A percentile compares a stretch with the other conserved stretches of the same genome.
phyloP scores from a whole-genome alignment of 345 rosid genomes.

The Litchi chinensis region DNA sequence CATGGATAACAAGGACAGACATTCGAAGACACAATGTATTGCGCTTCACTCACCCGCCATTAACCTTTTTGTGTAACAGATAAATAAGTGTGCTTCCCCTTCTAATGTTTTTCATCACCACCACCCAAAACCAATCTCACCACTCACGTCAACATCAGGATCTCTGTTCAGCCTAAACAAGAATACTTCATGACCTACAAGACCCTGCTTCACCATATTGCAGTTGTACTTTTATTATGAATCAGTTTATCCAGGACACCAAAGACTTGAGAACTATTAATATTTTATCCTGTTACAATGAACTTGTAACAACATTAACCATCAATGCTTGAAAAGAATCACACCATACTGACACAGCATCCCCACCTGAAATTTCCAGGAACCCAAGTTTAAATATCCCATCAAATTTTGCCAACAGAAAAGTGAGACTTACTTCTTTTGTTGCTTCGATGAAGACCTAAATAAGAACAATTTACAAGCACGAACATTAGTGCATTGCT shows the following conservation, averaged over 20 bases:
- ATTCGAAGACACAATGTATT: too few species aligned
- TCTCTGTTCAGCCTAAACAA: conserved; percentile 78
- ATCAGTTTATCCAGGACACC: conserved; percentile 6
- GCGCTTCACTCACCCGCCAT: conserved; percentile 62
- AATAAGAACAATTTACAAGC: too few species aligned
- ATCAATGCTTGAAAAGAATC: conserved; percentile 3
- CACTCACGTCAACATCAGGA: conserved; percentile 49
- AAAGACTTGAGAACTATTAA: not conserved
- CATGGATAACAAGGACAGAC: too few species aligned
- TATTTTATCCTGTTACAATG: not conserved
- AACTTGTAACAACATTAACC: not conserved
- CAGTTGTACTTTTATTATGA: conserved; percentile 42
- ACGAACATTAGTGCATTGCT: too few species aligned
- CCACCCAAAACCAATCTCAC: conserved; percentile 91
- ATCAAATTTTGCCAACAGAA: conserved; percentile 62
- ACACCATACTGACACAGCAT: conserved; percentile 70
- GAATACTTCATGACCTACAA: conserved; percentile 53
- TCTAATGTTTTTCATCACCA: too few species aligned
- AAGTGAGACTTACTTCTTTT: too few species aligned
- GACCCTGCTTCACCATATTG: conserved; percentile 61
- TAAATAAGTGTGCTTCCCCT: conserved; percentile 76
- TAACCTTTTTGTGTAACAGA: conserved; percentile 71
- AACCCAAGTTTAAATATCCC: conserved; percentile 85
- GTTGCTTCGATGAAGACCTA: too few species aligned
- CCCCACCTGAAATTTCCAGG: conserved; percentile 66